Conservation (phyloP, 176 grass and related monocot species). For the Aegilops speltoides region DNA sequence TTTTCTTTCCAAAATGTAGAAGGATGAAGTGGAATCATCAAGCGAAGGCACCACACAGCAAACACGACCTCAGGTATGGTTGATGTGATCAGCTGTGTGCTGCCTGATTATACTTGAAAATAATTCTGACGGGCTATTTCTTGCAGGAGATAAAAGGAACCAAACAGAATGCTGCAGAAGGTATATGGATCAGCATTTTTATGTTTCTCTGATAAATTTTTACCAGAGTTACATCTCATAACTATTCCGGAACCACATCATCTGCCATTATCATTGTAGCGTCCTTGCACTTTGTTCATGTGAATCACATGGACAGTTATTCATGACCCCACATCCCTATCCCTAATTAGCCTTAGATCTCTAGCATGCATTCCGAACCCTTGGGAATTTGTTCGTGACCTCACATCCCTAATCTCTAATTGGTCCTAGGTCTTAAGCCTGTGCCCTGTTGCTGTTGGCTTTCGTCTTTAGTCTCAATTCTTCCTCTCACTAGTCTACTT, state of each 20-base stretch:
- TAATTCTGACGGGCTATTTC: slow-evolving; percentile 6
- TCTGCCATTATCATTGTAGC: neutral
- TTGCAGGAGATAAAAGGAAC: slow-evolving; percentile 32
- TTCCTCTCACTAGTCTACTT: neutral
- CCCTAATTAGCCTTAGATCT: neutral
- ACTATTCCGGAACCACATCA: neutral
- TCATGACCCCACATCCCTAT: neutral
- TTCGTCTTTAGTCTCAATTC: neutral
- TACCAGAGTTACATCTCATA: neutral
- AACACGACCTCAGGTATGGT: slow-evolving; percentile 40
- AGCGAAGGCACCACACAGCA: slow-evolving; percentile 33
- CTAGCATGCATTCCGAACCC: neutral
- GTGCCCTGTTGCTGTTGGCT: neutral
- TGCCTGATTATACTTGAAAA: neutral
- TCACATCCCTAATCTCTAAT: neutral
- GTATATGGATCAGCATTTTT: slow-evolving; percentile 23
- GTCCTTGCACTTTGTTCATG: neutral
- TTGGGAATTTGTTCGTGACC: neutral
- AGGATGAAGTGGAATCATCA: slow-evolving; percentile 47
- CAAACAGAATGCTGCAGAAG: slow-evolving; percentile 34
- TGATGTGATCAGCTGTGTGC: neutral
- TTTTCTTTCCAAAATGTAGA: slow-evolving; percentile 29
- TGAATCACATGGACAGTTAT: neutral
- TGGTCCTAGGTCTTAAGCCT: neutral
- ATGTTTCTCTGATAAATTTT: neutral